Percentiles rank a stretch among this genome's conserved stretches.
These are phyloP conservation scores for Recurvomyces mirabilis DNA, from an alignment of 495 filamentous ascomycete genomes.

Conservation along the genomic window DNA sequence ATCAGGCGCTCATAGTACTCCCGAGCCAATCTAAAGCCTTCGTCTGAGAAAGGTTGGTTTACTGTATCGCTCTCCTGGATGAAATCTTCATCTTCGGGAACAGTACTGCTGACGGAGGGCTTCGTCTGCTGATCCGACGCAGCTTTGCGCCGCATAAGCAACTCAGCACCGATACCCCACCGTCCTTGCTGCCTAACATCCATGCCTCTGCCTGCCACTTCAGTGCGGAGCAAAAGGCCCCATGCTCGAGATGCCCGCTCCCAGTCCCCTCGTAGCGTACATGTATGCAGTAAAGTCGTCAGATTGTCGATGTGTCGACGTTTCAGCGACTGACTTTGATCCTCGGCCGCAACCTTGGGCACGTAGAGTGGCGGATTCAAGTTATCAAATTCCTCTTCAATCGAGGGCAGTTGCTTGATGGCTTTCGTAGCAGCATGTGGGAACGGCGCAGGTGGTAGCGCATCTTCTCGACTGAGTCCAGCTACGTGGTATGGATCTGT, in stretches of 20 bases:
- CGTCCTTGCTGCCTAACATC: constrained; percentile 45
- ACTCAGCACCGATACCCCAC: constrained; percentile 63
- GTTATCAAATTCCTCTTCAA: constrained; percentile 12
- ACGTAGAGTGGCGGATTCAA: constrained; percentile 22
- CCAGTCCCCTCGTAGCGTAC: constrained; percentile 49
- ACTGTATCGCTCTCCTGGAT: too few species aligned
- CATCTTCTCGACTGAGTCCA: constrained; percentile 8
- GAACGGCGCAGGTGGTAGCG: constrained; percentile 27
- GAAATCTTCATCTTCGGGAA: too few species aligned
- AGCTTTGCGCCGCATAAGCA: constrained; percentile 38
- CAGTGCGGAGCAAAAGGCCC: constrained; percentile 50
- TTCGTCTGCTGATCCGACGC: background rate
- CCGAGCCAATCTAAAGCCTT: constrained; percentile 46
- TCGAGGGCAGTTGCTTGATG: background rate
- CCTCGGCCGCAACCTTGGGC: background rate
- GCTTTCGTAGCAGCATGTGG: constrained; percentile 23
- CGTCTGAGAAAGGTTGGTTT: constrained; percentile 36
- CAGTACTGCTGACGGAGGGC: background rate
- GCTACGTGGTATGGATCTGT: constrained; percentile 20
- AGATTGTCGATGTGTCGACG: constrained; percentile 50
- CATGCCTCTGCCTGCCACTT: constrained; percentile 38
- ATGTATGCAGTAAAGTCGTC: constrained; percentile 51
- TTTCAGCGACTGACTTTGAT: constrained; percentile 24
- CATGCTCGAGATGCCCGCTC: constrained; percentile 52
- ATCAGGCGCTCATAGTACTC: constrained; percentile 57